Percentiles rank a stretch among this genome's conserved stretches.
Evolutionary conservation across 148 eudicot genomes (phyloP).

Genomic region (Oxyria digyna): DNA sequence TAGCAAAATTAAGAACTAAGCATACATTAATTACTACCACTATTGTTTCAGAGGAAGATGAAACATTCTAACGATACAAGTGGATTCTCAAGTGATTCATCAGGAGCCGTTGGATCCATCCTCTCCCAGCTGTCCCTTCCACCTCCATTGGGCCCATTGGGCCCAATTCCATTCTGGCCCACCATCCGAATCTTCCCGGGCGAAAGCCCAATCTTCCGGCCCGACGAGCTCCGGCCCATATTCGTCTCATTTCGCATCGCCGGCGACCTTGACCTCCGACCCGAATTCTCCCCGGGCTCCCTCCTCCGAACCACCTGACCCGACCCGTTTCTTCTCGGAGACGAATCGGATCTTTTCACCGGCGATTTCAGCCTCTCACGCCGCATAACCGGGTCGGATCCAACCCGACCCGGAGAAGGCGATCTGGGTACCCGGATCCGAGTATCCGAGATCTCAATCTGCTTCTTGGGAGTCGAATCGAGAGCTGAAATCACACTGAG

Average conservation of each 20-base stretch:
- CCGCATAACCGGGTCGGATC: background rate
- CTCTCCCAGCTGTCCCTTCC: slow-evolving; percentile 4
- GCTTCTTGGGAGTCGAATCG: background rate
- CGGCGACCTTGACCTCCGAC: slow-evolving; percentile 46
- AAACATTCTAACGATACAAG: slow-evolving; percentile 74
- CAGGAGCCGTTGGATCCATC: slow-evolving; percentile 3
- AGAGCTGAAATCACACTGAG: background rate
- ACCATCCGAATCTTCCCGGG: slow-evolving; percentile 42
- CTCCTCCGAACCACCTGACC: slow-evolving; percentile 1
- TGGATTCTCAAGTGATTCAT: slow-evolving; percentile 64
- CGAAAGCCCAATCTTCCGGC: slow-evolving; percentile 35
- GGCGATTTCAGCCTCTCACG: background rate
- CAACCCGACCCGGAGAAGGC: background rate
- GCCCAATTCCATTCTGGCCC: background rate
- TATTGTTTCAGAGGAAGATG: slow-evolving; percentile 36
- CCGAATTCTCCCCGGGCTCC: slow-evolving; percentile 9
- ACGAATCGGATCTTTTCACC: slow-evolving; percentile 4
- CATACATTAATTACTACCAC: background rate
- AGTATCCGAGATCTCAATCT: background rate
- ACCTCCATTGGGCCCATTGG: background rate
- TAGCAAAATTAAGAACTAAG: background rate
- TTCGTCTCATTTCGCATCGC: slow-evolving; percentile 21
- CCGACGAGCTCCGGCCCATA: slow-evolving; percentile 38
- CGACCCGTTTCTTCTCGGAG: background rate
- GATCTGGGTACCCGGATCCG: background rate